A percentile compares a stretch with the other conserved stretches of the same genome.
Evolutionary conservation across 2,329 filamentous ascomycete species (phyloP).

Genomic region (Cordyceps cicadae): DNA sequence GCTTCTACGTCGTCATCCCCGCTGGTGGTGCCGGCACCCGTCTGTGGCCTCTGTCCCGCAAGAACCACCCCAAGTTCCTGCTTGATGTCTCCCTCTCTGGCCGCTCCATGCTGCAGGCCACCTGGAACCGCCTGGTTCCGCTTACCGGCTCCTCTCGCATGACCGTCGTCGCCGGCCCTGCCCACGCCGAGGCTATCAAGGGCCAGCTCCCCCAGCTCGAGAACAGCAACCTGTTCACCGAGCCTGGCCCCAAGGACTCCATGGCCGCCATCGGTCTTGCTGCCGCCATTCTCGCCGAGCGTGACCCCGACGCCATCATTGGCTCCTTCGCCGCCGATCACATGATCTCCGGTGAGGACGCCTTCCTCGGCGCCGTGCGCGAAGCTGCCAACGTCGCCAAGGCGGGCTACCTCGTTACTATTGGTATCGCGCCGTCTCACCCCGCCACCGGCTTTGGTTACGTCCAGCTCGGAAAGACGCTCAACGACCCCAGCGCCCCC

Average conservation of each 20-base stretch:
- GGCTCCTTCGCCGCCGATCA: constrained; percentile 21
- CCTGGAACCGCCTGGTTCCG: constrained; percentile 20
- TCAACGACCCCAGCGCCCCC: constrained; percentile 15
- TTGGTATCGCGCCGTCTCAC: constrained; percentile 21
- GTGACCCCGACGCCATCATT: constrained; percentile 19
- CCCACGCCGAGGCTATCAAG: constrained; percentile 19
- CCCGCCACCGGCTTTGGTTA: constrained; percentile 22
- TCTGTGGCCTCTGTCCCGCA: constrained; percentile 20
- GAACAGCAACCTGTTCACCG: constrained; percentile 18
- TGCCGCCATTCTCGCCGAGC: constrained; percentile 19
- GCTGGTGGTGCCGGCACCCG: constrained; percentile 21
- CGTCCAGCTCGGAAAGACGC: constrained; percentile 19
- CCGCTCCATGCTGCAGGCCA: constrained; percentile 20
- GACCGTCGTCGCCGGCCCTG: constrained; percentile 20
- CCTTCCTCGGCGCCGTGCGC: constrained; percentile 19
- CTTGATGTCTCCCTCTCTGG: constrained; percentile 20
- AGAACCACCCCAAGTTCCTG: constrained; percentile 22
- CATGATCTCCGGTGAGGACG: constrained; percentile 22
- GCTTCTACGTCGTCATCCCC: constrained; percentile 21
- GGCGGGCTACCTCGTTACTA: constrained; percentile 20
- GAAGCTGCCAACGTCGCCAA: constrained; percentile 21
- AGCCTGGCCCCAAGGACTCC: constrained; percentile 21
- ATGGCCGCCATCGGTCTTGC: constrained; percentile 21
- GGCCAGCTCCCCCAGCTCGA: constrained; percentile 19
- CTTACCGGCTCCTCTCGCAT: constrained; percentile 19